Base-by-base conservation (phyloP, 768 basidiomycete genomes). In the Lenzites betulinus region DNA sequence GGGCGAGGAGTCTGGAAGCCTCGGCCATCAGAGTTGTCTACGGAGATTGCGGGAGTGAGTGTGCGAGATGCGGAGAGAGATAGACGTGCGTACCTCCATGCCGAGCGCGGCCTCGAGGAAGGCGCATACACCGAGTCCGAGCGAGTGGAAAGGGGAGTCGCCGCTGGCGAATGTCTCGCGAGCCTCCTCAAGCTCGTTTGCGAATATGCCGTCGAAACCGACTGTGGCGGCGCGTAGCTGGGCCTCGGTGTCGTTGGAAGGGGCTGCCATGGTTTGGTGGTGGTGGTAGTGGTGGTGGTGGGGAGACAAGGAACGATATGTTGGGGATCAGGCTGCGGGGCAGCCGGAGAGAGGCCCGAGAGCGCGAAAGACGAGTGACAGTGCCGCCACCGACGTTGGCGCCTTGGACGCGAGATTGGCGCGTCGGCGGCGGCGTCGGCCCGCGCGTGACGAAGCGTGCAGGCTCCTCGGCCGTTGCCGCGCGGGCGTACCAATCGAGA, bases 21-120 rank as follows among this genome's bases (percentile, higher is more conserved):
- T 90, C 86, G 8, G 80, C 75, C 78, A 93, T 84, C 36, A 88
- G 69, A 30, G 77, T 83, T 1, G 79, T 69, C 88, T 89, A 60
- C 54, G 58, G 35, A 53, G 25, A 30, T 50, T 53, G 49, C 35
- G 28, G 18, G 51, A 20, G 39, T 39, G 36, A n/a, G 51, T 11
- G 23, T 33, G 30, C n/a, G 23, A 23, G 51, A 30, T n/a, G 46
- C 42, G 7, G 35, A 20, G 30, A n/a, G 9, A 7, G n/a, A 50
- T 39, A 42, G 44, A 18, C 7, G 38, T 36, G 70, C 75, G 13
- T 38, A 87, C 88, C 81, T 93, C 91, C 85, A 92, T 84, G n/a
- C 89, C 88, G 15, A 92, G 74, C 1, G 87, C 89, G 0, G 90
- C 92, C 70, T 91, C 86, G 44, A 92, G 75, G 65, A 92, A 92